Percentiles rank a stretch among this genome's conserved stretches.
Conservation (phyloP, 2,329 filamentous ascomycete species). For the Beauveria scarabaeidicola region DNA sequence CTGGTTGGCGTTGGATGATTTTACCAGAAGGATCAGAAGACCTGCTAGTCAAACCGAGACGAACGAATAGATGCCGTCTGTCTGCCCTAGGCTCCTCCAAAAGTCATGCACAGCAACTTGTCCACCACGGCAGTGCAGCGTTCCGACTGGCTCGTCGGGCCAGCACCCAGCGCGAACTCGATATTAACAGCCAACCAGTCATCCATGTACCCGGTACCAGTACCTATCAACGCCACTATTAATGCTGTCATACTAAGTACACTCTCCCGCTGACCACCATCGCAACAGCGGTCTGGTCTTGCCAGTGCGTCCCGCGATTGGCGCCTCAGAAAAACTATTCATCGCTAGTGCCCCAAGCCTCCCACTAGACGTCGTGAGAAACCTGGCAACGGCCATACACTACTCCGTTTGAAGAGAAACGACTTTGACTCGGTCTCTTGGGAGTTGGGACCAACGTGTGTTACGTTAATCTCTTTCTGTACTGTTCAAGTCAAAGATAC, state of each 20-base stretch:
- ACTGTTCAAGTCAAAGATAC: no score
- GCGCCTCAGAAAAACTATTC: not conserved
- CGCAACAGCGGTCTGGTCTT: not conserved
- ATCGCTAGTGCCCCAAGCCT: not conserved
- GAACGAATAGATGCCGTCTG: not conserved
- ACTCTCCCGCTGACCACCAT: not conserved
- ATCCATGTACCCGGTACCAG: not conserved
- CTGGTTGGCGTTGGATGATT: not conserved
- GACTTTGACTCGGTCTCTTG: not conserved
- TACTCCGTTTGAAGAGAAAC: not conserved
- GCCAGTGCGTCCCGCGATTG: not conserved
- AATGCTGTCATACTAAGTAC: no score
- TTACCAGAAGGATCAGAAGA: not conserved
- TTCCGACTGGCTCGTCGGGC: not conserved
- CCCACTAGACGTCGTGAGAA: not conserved
- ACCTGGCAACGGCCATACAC: not conserved
- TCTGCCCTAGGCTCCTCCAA: not conserved
- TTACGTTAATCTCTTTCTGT: no score
- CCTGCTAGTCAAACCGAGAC: not conserved
- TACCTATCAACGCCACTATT: no score
- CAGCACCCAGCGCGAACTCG: not conserved
- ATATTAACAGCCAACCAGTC: not conserved
- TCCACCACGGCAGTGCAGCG: not conserved
- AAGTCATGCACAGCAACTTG: not conserved
- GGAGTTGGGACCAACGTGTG: no score